These are phyloP conservation scores for Amanita rubescens DNA, from an alignment of 768 basidiomycete genomes.

Conservation along the genomic window DNA sequence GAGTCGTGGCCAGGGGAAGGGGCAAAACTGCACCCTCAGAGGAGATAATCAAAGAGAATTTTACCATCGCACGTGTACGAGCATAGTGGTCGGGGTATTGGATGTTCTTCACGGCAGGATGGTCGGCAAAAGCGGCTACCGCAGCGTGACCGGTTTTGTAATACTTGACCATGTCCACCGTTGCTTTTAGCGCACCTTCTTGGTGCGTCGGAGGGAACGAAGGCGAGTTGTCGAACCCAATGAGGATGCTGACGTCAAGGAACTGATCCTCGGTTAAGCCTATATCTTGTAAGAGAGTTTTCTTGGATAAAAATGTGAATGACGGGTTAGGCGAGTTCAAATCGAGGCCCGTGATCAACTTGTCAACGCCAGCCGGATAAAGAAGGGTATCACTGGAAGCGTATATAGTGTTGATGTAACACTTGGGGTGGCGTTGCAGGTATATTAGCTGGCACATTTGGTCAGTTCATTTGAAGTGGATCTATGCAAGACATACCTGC, in stretches of 20 bases:
- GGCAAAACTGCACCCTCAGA: slow-evolving; percentile 81
- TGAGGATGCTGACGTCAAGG: slow-evolving; percentile 86
- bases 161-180: slow-evolving; percentile 88
- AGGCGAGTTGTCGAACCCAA: slow-evolving; percentile 77
- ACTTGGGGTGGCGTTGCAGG: slow-evolving; percentile 86
- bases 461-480: slow-evolving; percentile 2
- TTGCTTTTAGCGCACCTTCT: slow-evolving; percentile 75
- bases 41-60: slow-evolving; percentile 83
- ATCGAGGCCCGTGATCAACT: slow-evolving; percentile 85
- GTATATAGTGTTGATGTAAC: slow-evolving; percentile 91
- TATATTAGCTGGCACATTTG: slow-evolving; percentile 67
- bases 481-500: slow-evolving; percentile 55
- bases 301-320: slow-evolving; percentile 84
- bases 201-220: slow-evolving; percentile 79
- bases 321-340: slow-evolving; percentile 57
- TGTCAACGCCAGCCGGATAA: slow-evolving; percentile 82
- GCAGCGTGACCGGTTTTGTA: slow-evolving; percentile 86
- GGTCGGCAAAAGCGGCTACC: slow-evolving; percentile 68
- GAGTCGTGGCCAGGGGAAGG: slow-evolving; percentile 61
- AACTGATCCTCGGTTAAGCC: slow-evolving; percentile 81
- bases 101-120: slow-evolving; percentile 72
- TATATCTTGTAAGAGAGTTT: slow-evolving; percentile 50
- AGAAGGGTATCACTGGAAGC: slow-evolving; percentile 87
- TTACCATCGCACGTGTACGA: slow-evolving; percentile 85
- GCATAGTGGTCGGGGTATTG: slow-evolving; percentile 84